Base-by-base conservation (phyloP, 192 early-diverging fungal genomes). In the Coemansia sp. region DNA sequence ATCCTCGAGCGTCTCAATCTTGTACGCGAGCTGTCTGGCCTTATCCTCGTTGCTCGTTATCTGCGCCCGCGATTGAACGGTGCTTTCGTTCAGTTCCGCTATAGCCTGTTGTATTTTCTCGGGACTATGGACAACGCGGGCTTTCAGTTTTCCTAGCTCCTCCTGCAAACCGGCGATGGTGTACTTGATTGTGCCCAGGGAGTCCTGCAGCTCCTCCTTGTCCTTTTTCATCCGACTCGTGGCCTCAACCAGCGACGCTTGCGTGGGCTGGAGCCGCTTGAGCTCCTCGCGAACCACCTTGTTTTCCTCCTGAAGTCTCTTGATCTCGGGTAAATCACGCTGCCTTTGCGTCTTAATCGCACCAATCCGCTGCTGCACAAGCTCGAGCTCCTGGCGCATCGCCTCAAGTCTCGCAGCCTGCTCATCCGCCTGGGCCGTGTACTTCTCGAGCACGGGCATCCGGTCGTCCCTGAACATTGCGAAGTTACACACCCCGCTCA, bases 401-500 rank as follows among this genome's bases (percentile, higher is more conserved):
- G 61, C 52, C 56, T 80, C 69, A 6, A 74, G 77, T 9, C 72
- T 52, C 57, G 79, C 74, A 0, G 56, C 70, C 65, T 73, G 85
- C 53, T 76, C 69, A 39, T 85, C 92, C 1, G 87, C 77, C 71
- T 89, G 81, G 40, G 71, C 65, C 3, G 86, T 88, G 70, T 85
- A 89, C 49, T 86, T 76, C 64, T 93, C 89, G 59, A 87, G 84
- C 0, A 89, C 71, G 3, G 75, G 81, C 78, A 93, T 79, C 8
- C 88, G 81, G 66, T 94, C 90, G 60, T 95, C 92, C 19, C 92
- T 81, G 70, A 97, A 97, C 81, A 93, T 95, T 58, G 89, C 90
- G 85, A 93, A 97, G 71, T 97, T 97, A 69, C 94, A 93, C 23
- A 95, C 79, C 8, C 86, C 91, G 74, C 89, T 92, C 10, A 97